Conservation (phyloP, 2,329 filamentous ascomycete genomes). For the Clarireedia hainanense region DNA sequence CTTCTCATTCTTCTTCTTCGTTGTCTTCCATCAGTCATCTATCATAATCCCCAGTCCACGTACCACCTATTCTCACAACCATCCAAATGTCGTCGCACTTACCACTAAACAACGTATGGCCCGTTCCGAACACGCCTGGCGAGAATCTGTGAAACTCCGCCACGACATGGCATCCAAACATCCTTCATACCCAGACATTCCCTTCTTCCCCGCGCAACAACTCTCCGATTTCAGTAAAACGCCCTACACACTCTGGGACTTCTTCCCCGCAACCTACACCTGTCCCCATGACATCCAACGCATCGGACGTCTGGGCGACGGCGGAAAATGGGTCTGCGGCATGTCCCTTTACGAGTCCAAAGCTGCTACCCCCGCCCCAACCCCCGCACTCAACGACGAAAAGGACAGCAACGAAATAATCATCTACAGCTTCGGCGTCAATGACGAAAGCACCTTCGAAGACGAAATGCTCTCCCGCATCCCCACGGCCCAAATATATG, state of each 20-base stretch:
- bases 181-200: slow-evolving; percentile 17
- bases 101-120: slow-evolving; percentile 19
- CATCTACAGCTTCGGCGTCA: slow-evolving; percentile 34
- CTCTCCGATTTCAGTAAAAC: slow-evolving; percentile 17
- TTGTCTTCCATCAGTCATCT: slow-evolving; percentile 18
- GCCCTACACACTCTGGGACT: slow-evolving; percentile 35
- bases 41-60: not conserved
- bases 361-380: not conserved
- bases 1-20: slow-evolving; percentile 20
- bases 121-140: slow-evolving; percentile 21
- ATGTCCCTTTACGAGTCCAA: slow-evolving; percentile 31
- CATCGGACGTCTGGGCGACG: slow-evolving; percentile 33
- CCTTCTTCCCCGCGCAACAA: slow-evolving; percentile 21
- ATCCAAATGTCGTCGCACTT: slow-evolving; percentile 6
- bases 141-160: slow-evolving; percentile 17
- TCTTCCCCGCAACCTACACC: slow-evolving; percentile 33
- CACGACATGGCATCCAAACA: slow-evolving; percentile 20
- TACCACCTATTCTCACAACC: not conserved
- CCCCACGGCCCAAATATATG: slow-evolving; percentile 31
- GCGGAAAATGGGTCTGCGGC: slow-evolving; percentile 38
- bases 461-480: slow-evolving; percentile 33
- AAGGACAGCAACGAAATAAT: slow-evolving; percentile 16
- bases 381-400: slow-evolving; percentile 8
- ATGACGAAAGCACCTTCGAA: slow-evolving; percentile 34
- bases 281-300: slow-evolving; percentile 36